Evolutionary conservation across 257 asterid genomes (phyloP).

Genomic region (Cruciata laevipes): DNA sequence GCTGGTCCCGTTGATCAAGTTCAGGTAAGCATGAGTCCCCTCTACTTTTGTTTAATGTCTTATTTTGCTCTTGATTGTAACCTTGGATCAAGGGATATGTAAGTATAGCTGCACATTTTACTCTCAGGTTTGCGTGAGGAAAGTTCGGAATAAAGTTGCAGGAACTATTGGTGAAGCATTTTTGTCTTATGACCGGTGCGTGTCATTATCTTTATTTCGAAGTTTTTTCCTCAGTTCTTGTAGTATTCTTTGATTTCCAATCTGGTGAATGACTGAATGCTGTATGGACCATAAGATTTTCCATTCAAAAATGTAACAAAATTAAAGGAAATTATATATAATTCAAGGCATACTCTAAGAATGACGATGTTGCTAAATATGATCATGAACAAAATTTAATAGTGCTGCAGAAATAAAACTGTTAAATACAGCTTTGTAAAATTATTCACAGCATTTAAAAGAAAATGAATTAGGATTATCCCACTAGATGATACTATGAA

Average conservation of each 20-base stretch:
- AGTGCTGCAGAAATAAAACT: too few species aligned
- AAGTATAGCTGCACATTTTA: conserved; percentile 11
- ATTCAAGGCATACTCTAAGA: neutral
- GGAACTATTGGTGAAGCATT: conserved; percentile 89
- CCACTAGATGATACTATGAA: neutral
- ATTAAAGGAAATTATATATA: neutral
- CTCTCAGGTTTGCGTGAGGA: conserved; percentile 75
- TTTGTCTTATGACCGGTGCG: conserved; percentile 73
- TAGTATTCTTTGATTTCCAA: too few species aligned
- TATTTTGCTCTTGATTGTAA: neutral
- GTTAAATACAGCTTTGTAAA: neutral
- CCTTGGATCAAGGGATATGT: neutral
- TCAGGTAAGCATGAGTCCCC: conserved; percentile 46
- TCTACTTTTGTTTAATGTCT: neutral
- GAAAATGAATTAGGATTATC: neutral
- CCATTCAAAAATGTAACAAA: neutral
- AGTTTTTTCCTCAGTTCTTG: neutral
- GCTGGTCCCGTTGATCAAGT: conserved; percentile 77
- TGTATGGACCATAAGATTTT: neutral
- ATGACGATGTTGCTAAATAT: neutral
- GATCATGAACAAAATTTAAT: neutral
- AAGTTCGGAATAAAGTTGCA: conserved; percentile 85
- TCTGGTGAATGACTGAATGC: too few species aligned
- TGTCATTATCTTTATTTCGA: neutral
- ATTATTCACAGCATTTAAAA: too few species aligned